These are phyloP conservation scores for Suillus variegatus DNA, from an alignment of 768 basidiomycete species.

Conservation along the genomic window DNA sequence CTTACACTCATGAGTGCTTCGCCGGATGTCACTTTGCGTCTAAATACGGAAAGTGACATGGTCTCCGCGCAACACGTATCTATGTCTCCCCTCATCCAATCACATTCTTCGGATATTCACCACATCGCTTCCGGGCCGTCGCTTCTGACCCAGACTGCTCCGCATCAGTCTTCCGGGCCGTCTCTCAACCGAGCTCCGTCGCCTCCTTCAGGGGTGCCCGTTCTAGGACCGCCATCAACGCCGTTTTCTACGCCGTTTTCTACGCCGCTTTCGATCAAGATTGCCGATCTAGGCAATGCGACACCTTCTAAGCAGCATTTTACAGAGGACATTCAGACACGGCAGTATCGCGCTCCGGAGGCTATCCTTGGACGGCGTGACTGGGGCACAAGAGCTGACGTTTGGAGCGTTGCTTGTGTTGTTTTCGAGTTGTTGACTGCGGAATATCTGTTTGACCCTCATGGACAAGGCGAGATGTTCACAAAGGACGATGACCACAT, in stretches of 20 bases:
- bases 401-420: slow-evolving; percentile 92
- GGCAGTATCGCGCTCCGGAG: slow-evolving; percentile 94
- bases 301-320: slow-evolving; percentile 89
- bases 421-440: slow-evolving; percentile 90
- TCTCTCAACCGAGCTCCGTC: slow-evolving; percentile 20
- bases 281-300: slow-evolving; percentile 93
- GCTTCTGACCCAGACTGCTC: slow-evolving; percentile 67
- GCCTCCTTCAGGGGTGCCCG: slow-evolving; percentile 21
- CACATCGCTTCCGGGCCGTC: slow-evolving; percentile 45
- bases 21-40: slow-evolving; percentile 2
- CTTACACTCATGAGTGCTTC: slow-evolving; percentile 19
- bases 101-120: slow-evolving; percentile 19
- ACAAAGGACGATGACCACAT: slow-evolving; percentile 95
- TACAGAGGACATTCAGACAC: slow-evolving; percentile 96
- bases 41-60: neutral
- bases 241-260: slow-evolving; percentile 32
- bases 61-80: slow-evolving; percentile 9
- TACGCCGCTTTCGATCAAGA: slow-evolving; percentile 80
- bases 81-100: slow-evolving; percentile 28
- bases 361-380: slow-evolving; percentile 86
- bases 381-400: slow-evolving; percentile 85
- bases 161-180: slow-evolving; percentile 24
- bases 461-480: slow-evolving; percentile 77
- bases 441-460: slow-evolving; percentile 91
- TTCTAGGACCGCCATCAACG: slow-evolving; percentile 25